Conservation (phyloP, 2,329 filamentous ascomycete genomes). For the Drechslerella dactyloides region DNA sequence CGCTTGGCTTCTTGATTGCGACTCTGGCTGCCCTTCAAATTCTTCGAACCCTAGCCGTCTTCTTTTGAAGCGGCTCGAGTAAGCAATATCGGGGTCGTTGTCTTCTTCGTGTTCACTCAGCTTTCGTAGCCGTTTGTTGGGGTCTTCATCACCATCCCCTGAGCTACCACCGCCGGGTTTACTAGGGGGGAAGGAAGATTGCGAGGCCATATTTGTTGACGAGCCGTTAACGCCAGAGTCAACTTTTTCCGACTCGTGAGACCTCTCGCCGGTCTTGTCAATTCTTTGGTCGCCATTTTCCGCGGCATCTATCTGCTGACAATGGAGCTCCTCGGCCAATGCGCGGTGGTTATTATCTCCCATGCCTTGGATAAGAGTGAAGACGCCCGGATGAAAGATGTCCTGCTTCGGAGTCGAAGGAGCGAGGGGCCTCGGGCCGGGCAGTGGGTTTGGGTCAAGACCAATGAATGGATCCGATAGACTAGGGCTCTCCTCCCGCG, state of each 20-base stretch:
- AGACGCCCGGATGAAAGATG: conserved; percentile 3
- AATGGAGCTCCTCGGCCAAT: conserved; percentile 8
- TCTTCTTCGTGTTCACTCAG: conserved; percentile 47
- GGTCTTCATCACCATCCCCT: conserved; percentile 43
- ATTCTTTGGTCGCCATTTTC: conserved; percentile 18
- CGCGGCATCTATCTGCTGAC: conserved; percentile 12
- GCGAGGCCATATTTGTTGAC: conserved; percentile 5
- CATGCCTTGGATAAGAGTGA: conserved; percentile 8
- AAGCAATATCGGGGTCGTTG: conserved; percentile 22
- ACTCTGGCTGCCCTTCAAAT: conserved; percentile 21
- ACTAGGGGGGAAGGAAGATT: conserved; percentile 22
- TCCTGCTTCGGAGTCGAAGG: conserved; percentile 4
- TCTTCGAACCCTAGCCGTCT: conserved; percentile 18
- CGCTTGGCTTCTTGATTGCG: conserved; percentile 33
- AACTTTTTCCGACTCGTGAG: not conserved
- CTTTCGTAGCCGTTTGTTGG: conserved; percentile 40
- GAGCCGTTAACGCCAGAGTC: conserved; percentile 10
- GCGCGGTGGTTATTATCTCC: conserved; percentile 2
- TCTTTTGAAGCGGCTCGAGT: conserved; percentile 32
- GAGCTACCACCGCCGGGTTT: conserved; percentile 24
- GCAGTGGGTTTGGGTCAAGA: not conserved
- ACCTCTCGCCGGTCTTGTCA: conserved; percentile 2
- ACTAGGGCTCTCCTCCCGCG: conserved; percentile 18
- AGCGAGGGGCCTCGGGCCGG: conserved; percentile 10
- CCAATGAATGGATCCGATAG: not conserved